Percentiles rank a stretch among this genome's conserved stretches.
phyloP scores from a whole-genome alignment of 2,329 filamentous ascomycete genomes.

The Aureobasidium subglaciale region DNA sequence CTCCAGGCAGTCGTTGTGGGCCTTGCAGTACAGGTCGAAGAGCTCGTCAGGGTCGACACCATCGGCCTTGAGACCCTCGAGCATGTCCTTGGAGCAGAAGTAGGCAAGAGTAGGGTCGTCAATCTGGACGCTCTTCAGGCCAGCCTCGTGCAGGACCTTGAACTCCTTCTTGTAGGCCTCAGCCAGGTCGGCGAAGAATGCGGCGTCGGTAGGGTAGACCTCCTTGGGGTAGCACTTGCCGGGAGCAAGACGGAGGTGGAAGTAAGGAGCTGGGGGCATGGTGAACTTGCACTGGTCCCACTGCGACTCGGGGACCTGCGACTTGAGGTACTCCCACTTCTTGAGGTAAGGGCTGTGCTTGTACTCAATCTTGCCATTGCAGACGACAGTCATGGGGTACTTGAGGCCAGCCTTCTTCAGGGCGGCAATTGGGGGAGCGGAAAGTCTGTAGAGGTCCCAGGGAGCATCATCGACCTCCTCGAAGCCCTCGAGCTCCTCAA shows the following conservation, averaged over 20 bases:
- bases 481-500: constrained; percentile 33
- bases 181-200: constrained; percentile 32
- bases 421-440: constrained; percentile 30
- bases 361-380: constrained; percentile 32
- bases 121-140: constrained; percentile 32
- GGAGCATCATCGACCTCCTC: constrained; percentile 31
- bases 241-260: constrained; percentile 30
- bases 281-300: constrained; percentile 32
- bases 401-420: constrained; percentile 33
- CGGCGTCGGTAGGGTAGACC: constrained; percentile 28
- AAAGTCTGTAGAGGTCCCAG: constrained; percentile 30
- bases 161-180: constrained; percentile 31
- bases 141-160: constrained; percentile 29
- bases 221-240: constrained; percentile 31
- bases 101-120: constrained; percentile 34
- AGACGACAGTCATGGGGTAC: constrained; percentile 33
- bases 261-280: constrained; percentile 33
- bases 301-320: constrained; percentile 27
- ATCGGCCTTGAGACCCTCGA: constrained; percentile 27
- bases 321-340: constrained; percentile 30
- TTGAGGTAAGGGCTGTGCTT: constrained; percentile 29
- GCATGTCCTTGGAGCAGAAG: constrained; percentile 33
- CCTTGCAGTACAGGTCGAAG: constrained; percentile 32
- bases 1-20: constrained; percentile 31
- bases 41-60: constrained; percentile 31